These are phyloP conservation scores for Daldinia sp. DNA, from an alignment of 2,329 filamentous ascomycete genomes.

Conservation along the genomic window DNA sequence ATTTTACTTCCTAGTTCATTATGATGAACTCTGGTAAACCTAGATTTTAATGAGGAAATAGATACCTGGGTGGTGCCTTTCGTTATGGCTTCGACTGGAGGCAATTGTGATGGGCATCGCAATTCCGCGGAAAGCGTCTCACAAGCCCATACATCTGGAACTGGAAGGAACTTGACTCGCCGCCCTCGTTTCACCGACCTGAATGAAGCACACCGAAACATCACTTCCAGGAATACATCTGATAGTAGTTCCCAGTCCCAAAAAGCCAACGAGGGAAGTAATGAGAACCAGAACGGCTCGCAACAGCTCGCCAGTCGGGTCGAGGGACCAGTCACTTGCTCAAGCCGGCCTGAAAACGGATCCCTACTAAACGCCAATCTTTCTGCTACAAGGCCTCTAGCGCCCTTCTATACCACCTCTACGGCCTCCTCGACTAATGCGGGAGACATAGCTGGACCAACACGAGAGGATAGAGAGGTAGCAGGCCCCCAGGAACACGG, in stretches of 20 bases:
- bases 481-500: not conserved
- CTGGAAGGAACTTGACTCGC: conserved; percentile 40
- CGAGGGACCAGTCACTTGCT: not conserved
- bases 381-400: not conserved
- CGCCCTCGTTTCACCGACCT: conserved; percentile 50
- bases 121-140: not conserved
- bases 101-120: conserved; percentile 4
- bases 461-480: not conserved
- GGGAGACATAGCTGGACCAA: not conserved
- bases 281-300: not conserved
- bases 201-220: conserved; percentile 51
- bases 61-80: not conserved
- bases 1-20: not conserved
- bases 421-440: not conserved
- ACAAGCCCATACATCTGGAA: not conserved
- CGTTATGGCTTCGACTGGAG: conserved; percentile 29
- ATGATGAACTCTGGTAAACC: not conserved
- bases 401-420: not conserved
- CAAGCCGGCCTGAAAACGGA: not conserved
- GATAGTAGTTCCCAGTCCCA: conserved; percentile 21
- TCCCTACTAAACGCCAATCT: not conserved
- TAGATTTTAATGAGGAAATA: conserved; percentile 2
- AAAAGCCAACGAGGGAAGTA: conserved; percentile 22
- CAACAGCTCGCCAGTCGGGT: not conserved
- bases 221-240: conserved; percentile 41